phyloP scores from a whole-genome alignment of 805 yeast species.

The Wickerhamiella brachini region DNA sequence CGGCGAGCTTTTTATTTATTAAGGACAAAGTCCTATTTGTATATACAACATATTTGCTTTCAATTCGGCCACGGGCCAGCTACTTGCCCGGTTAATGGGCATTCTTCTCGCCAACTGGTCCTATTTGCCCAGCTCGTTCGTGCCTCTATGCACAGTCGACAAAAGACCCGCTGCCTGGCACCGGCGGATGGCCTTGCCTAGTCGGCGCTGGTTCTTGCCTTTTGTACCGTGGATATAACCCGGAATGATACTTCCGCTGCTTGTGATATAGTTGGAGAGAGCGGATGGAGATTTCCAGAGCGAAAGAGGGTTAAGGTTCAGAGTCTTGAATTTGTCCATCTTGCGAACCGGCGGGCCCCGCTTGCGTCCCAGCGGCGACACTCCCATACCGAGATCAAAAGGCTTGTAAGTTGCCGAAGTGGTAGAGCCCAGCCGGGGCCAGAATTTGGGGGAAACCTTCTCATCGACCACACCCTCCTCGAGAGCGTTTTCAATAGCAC shows the following conservation, averaged over 20 bases:
- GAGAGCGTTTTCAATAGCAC: not conserved
- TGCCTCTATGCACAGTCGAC: constrained; percentile 44
- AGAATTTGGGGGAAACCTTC: not conserved
- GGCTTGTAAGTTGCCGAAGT: not conserved
- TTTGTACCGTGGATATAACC: constrained; percentile 57
- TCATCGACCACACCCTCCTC: not conserved
- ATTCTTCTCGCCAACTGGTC: no score
- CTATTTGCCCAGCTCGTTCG: not conserved
- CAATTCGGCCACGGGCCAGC: no score
- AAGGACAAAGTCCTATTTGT: not conserved
- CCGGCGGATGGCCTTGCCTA: constrained; percentile 67
- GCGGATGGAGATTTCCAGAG: constrained; percentile 60
- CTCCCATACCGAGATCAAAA: not conserved
- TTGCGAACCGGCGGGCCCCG: not conserved
- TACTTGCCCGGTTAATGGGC: not conserved
- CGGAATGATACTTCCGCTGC: constrained; percentile 66
- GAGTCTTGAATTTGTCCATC: constrained; percentile 14
- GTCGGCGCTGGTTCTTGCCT: constrained; percentile 50
- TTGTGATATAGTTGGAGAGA: constrained; percentile 48
- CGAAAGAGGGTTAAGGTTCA: constrained; percentile 42
- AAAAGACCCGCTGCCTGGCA: constrained; percentile 70
- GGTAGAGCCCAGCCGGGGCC: not conserved
- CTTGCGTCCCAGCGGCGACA: not conserved
- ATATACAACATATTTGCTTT: not conserved
- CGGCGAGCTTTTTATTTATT: no score